Conservation (phyloP, 768 basidiomycete genomes). For the Astraeus odoratus region DNA sequence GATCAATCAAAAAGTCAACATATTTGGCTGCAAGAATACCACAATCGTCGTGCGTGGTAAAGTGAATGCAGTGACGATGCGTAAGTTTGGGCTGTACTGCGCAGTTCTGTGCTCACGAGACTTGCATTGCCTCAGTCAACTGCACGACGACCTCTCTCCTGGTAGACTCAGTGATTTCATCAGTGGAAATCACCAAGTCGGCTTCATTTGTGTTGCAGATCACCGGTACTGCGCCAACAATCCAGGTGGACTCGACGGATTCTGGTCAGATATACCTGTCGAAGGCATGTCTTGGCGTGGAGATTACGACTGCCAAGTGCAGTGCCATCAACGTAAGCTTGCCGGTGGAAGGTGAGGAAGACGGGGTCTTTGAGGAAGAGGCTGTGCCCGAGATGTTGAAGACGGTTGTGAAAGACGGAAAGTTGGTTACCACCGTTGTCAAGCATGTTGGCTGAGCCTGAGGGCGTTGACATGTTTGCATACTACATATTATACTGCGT, state of each 20-base stretch:
- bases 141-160: conserved; percentile 84
- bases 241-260: conserved; percentile 92
- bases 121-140: conserved; percentile 50
- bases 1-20: conserved; percentile 77
- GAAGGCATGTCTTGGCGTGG: conserved; percentile 66
- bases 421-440: conserved; percentile 80
- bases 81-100: conserved; percentile 33
- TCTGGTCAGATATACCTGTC: conserved; percentile 93
- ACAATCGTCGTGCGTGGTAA: conserved; percentile 86
- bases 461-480: neutral
- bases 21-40: conserved; percentile 86
- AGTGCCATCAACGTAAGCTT: conserved; percentile 87
- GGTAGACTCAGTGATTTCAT: conserved; percentile 89
- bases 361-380: conserved; percentile 85
- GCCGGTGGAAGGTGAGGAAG: conserved; percentile 82
- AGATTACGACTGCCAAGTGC: conserved; percentile 93
- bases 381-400: conserved; percentile 95
- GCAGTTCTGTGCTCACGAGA: conserved; percentile 1
- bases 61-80: conserved; percentile 86
- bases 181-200: conserved; percentile 81
- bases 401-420: conserved; percentile 74
- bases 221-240: conserved; percentile 82
- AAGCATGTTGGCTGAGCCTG: conserved; percentile 63
- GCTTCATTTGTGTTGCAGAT: conserved; percentile 93
- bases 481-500: too few species aligned